phyloP scores from a whole-genome alignment of 2,329 filamentous ascomycete species.

The Trichoderma pleuroti region DNA sequence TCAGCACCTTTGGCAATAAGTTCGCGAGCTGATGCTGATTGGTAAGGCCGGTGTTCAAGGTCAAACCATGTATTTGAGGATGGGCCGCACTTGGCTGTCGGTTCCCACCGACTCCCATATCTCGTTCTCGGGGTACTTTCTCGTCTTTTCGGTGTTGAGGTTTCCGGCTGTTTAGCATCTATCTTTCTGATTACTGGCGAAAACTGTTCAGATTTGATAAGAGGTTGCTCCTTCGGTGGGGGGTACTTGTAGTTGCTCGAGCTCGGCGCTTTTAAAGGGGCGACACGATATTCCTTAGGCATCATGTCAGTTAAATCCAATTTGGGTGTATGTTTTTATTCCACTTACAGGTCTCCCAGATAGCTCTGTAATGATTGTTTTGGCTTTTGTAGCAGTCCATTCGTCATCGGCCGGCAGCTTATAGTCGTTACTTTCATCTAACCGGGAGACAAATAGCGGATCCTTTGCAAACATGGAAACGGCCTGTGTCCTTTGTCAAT shows the following conservation, averaged over 20 bases:
- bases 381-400: conserved; percentile 21
- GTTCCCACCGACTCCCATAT: background rate
- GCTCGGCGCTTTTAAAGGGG: background rate
- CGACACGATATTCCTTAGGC: background rate
- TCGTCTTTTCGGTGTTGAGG: background rate
- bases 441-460: conserved; percentile 25
- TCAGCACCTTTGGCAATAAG: conserved; percentile 27
- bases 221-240: background rate
- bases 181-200: background rate
- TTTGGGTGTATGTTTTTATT: no score
- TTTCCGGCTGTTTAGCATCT: background rate
- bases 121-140: background rate
- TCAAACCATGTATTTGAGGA: conserved; percentile 16
- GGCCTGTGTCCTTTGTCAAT: conserved; percentile 22
- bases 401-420: conserved; percentile 22
- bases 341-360: conserved; percentile 23
- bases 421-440: conserved; percentile 24
- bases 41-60: conserved; percentile 27
- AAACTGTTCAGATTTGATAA: background rate
- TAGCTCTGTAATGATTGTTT: conserved; percentile 25
- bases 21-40: conserved; percentile 27
- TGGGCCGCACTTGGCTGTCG: background rate
- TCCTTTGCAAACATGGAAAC: conserved; percentile 26
- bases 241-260: background rate
- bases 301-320: background rate